These are phyloP conservation scores for Pichia norvegensis DNA, from an alignment of 1,139 yeast genomes.

Conservation along the genomic window DNA sequence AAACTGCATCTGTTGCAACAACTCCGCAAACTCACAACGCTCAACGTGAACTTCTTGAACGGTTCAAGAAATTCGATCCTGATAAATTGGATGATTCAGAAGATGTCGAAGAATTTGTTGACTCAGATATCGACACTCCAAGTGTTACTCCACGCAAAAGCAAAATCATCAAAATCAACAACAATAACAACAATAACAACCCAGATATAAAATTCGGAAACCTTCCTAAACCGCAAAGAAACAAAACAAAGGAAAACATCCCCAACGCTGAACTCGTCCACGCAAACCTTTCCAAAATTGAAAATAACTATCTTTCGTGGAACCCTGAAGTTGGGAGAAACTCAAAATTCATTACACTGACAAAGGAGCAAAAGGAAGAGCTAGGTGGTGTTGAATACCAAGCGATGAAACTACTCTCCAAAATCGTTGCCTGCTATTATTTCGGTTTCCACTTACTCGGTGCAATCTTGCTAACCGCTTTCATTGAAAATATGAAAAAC, in stretches of 20 bases:
- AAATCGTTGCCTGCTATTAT: slow-evolving; percentile 59
- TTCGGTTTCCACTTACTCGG: slow-evolving; percentile 67
- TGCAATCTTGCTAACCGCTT: slow-evolving; percentile 53
- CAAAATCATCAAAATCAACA: background rate
- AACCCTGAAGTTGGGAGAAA: slow-evolving; percentile 89
- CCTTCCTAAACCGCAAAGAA: background rate
- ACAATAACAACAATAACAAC: background rate
- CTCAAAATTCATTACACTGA: slow-evolving; percentile 77
- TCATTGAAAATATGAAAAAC: slow-evolving; percentile 42
- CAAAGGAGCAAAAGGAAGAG: slow-evolving; percentile 83
- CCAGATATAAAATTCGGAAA: background rate
- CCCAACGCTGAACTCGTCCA: slow-evolving; percentile 4
- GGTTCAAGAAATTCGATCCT: background rate
- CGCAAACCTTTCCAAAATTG: slow-evolving; percentile 13
- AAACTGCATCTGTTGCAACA: background rate
- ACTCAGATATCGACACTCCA: background rate
- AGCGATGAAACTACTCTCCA: slow-evolving; percentile 68
- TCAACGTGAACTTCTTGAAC: background rate
- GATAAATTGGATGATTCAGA: background rate
- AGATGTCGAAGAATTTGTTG: background rate
- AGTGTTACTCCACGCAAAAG: background rate
- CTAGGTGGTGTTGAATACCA: slow-evolving; percentile 96
- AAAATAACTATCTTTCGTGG: slow-evolving; percentile 64
- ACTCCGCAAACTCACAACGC: background rate
- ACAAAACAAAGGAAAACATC: too few relatives aligned